phyloP scores from a whole-genome alignment of 345 rosid species.

The Erysimum cheiranthoides region DNA sequence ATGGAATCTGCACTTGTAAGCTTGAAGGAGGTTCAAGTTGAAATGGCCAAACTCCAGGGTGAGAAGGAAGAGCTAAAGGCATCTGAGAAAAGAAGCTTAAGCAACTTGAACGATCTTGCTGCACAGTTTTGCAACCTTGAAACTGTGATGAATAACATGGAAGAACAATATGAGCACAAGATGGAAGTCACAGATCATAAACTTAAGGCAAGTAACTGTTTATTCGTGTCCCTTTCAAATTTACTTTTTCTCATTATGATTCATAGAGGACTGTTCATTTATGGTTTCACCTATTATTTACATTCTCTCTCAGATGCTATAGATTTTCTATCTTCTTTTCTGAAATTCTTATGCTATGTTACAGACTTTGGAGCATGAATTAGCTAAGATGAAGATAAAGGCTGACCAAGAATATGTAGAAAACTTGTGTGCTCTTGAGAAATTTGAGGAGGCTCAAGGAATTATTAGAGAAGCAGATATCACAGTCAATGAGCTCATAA shows the following conservation, averaged over 20 bases:
- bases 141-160: slow-evolving; percentile 54
- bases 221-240: slow-evolving; percentile 15
- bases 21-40: slow-evolving; percentile 71
- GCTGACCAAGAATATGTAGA: slow-evolving; percentile 72
- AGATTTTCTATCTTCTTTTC: slow-evolving; percentile 15
- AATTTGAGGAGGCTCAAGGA: slow-evolving; percentile 91
- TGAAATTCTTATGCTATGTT: slow-evolving; percentile 30
- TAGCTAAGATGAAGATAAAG: slow-evolving; percentile 67
- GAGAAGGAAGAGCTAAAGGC: slow-evolving; percentile 69
- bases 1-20: slow-evolving; percentile 76
- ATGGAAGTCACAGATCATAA: slow-evolving; percentile 54
- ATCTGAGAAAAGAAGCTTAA: slow-evolving; percentile 60
- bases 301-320: slow-evolving; percentile 16
- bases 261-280: slow-evolving; percentile 12
- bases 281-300: slow-evolving; percentile 17
- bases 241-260: slow-evolving; percentile 12
- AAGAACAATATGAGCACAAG: slow-evolving; percentile 57
- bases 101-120: slow-evolving; percentile 54
- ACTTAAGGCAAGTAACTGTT: slow-evolving; percentile 47
- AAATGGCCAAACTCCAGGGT: slow-evolving; percentile 60
- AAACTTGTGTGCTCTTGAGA: slow-evolving; percentile 69
- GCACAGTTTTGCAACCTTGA: slow-evolving; percentile 59
- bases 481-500: slow-evolving; percentile 74
- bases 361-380: slow-evolving; percentile 78
- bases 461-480: slow-evolving; percentile 86